These are phyloP conservation scores for Phoma sp. DNA, from an alignment of 2,329 filamentous ascomycete genomes.

Conservation along the genomic window DNA sequence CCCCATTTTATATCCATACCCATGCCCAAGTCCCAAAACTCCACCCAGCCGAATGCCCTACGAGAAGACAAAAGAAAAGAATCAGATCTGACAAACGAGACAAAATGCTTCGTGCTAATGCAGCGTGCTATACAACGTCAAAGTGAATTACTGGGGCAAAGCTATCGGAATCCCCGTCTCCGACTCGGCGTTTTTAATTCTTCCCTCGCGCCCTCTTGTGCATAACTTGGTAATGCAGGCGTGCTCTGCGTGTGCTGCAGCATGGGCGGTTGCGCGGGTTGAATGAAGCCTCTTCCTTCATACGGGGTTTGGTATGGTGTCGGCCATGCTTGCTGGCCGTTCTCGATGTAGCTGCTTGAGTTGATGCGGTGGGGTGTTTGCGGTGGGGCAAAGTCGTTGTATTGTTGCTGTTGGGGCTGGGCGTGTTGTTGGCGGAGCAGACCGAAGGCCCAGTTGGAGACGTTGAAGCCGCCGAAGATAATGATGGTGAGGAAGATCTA, in stretches of 20 bases:
- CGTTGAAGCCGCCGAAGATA: slow-evolving; percentile 61
- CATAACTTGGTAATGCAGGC: slow-evolving; percentile 31
- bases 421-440: slow-evolving; percentile 57
- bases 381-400: slow-evolving; percentile 33
- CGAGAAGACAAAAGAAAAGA: slow-evolving; percentile 1
- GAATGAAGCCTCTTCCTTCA: slow-evolving; percentile 21
- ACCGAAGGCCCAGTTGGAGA: slow-evolving; percentile 67
- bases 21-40: background rate
- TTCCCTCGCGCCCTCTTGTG: slow-evolving; percentile 16
- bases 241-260: slow-evolving; percentile 38
- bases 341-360: slow-evolving; percentile 30
- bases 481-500: slow-evolving; percentile 57
- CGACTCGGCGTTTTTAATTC: slow-evolving; percentile 28
- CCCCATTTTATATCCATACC: background rate
- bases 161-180: slow-evolving; percentile 25
- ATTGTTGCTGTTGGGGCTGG: slow-evolving; percentile 23
- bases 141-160: background rate
- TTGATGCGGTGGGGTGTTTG: slow-evolving; percentile 43
- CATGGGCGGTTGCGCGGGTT: slow-evolving; percentile 30
- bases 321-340: slow-evolving; percentile 28
- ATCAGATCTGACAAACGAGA: no score
- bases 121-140: no score
- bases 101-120: no score
- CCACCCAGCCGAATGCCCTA: background rate
- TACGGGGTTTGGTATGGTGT: slow-evolving; percentile 39